Evolutionary conservation across 2,329 filamentous ascomycete genomes (phyloP), one percentile per base, ranked within the genome.

Genomic region (Penicillium brasilianum): DNA sequence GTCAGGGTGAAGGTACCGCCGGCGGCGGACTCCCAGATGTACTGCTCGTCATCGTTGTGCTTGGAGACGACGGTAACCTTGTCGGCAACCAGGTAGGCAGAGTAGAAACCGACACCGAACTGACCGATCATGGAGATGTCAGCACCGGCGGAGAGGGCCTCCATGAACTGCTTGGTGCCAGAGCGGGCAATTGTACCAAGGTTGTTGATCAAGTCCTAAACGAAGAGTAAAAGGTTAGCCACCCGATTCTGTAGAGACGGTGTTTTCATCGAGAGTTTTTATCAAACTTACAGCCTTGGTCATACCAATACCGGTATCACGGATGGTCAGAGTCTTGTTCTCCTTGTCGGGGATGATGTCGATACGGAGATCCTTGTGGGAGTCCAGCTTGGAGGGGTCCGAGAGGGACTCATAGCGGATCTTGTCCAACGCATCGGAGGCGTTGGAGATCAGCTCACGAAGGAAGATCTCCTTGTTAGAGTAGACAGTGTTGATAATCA

Each of bases 91-190:
- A 99, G 93, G 88, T 99, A 99, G 78, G 95, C 95, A 66, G 95
- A 98, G 90, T 99, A 99, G 92, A 99, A 99, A 90, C 95, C 95
- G 76, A 99, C 95, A 96, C 95, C 95, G 82, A 99, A 99, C 85
- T 99, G 95, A 78, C 95, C 95, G 81, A 99, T 99, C 95, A 99
- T 98, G 84, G 95, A 98, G 72, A 99, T 95, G 83, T 99, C 95
- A 79, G 95, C 95, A 86, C 95, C 95, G 70, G 95, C 95, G 73
- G 93, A 94, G 73, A 99, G 88, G 68, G 95, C 95, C 88, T 99
- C 95, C 95, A 99, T 99, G 85, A 99, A 99, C 86, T 98, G 95
- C 90, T 99, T 99, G 82, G 95, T 99, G 71, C 95, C 95, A 66
- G 95, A 99, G 80, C 95, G 93, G 80, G 95, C 95, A 82, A 99